A percentile compares a stretch with the other conserved stretches of the same genome.
Evolutionary conservation across 257 asterid genomes (phyloP).

Genomic region (Solanum chiquidenum): DNA sequence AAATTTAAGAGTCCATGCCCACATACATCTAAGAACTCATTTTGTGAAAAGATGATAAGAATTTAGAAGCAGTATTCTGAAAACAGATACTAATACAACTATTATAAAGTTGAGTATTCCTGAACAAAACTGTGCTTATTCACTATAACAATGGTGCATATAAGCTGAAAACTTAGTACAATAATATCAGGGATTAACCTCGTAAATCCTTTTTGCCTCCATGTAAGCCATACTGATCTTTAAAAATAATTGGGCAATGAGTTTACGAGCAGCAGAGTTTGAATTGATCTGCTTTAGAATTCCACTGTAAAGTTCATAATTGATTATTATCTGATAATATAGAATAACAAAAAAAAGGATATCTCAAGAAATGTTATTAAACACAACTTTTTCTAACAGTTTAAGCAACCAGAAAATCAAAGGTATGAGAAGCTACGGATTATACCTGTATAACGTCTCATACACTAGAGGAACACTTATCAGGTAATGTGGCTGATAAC

Average conservation of each 20-base stretch:
- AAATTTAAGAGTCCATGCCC: not conserved
- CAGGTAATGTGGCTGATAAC: conserved; percentile 70
- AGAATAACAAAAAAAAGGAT: not conserved
- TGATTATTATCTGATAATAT: not conserved
- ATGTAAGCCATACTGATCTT: conserved; percentile 69
- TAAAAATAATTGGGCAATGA: conserved; percentile 54
- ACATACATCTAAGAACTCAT: not conserved
- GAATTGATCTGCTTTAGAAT: conserved; percentile 73
- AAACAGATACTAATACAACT: not conserved
- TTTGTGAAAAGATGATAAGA: not conserved
- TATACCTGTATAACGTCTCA: conserved; percentile 83
- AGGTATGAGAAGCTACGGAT: not conserved
- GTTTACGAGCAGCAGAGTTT: conserved; percentile 53
- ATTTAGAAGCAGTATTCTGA: not conserved
- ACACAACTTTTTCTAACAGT: not conserved
- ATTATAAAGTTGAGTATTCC: not conserved
- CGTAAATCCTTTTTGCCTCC: conserved; percentile 80
- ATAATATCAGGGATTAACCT: conserved; percentile 28
- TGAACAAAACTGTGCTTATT: not conserved
- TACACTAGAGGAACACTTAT: conserved; percentile 84
- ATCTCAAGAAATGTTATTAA: not conserved
- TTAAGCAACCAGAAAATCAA: not conserved
- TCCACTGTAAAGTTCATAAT: conserved; percentile 36
- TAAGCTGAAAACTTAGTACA: not conserved
- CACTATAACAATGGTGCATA: not conserved